A percentile compares a stretch with the other conserved stretches of the same genome.
Conservation (phyloP, 768 basidiomycete species). For the Leccinum obscurum region DNA sequence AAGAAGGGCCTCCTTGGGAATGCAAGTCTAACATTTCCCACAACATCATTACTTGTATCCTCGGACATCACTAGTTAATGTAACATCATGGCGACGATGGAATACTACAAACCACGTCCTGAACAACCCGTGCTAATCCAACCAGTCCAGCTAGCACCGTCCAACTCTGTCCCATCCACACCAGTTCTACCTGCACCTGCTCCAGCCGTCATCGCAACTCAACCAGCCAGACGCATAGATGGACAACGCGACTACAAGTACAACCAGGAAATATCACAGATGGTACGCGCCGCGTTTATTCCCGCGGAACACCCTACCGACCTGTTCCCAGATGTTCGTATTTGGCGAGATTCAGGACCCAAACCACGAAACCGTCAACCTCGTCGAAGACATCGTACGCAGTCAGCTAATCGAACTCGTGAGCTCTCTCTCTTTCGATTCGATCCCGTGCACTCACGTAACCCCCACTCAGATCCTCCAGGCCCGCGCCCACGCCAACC, state of each 20-base stretch:
- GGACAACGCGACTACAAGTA: slow-evolving; percentile 77
- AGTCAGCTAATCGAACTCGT: slow-evolving; percentile 91
- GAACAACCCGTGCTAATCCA: slow-evolving; percentile 22
- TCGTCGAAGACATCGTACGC: slow-evolving; percentile 94
- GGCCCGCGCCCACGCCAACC: slow-evolving; percentile 79
- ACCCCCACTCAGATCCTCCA: slow-evolving; percentile 67
- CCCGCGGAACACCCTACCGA: neutral
- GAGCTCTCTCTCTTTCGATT: slow-evolving; percentile 18
- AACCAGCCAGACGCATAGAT: slow-evolving; percentile 21
- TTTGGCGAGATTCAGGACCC: slow-evolving; percentile 96
- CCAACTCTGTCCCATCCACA: slow-evolving; percentile 23
- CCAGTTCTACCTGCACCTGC: slow-evolving; percentile 16
- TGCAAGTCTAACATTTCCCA: too few relatives aligned
- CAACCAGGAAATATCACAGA: slow-evolving; percentile 89
- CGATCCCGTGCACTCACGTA: slow-evolving; percentile 6
- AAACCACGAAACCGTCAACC: slow-evolving; percentile 79
- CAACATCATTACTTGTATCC: too few relatives aligned
- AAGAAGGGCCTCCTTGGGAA: neutral
- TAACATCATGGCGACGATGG: slow-evolving; percentile 16
- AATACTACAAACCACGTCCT: slow-evolving; percentile 31
- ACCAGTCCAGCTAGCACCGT: slow-evolving; percentile 9
- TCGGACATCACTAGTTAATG: too few relatives aligned
- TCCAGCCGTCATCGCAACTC: slow-evolving; percentile 7
- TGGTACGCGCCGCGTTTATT: slow-evolving; percentile 48
- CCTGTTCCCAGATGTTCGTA: slow-evolving; percentile 78